Conservation (phyloP, 192 early-diverging fungal genomes). For the Coemansia sp. region DNA sequence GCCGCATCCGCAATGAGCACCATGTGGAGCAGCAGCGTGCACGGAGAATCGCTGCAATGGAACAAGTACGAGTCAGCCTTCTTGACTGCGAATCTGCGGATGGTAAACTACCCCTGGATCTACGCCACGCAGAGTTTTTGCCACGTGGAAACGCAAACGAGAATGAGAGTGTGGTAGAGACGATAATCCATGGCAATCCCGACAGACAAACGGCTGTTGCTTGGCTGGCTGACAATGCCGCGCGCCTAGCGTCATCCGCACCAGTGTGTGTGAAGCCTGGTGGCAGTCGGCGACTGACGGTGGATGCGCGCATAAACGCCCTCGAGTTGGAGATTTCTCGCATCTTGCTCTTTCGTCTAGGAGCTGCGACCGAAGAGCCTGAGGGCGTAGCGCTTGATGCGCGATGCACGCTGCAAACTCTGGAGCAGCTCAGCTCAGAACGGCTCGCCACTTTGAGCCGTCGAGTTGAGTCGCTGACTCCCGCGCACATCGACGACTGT, state of each 20-base stretch:
- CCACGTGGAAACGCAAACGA: background rate
- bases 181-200: background rate
- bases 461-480: slow-evolving; percentile 56
- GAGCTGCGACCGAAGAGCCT: background rate
- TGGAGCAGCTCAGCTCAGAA: slow-evolving; percentile 17
- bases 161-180: background rate
- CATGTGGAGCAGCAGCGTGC: slow-evolving; percentile 21
- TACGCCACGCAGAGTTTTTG: background rate
- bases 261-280: background rate
- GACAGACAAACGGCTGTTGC: background rate
- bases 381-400: background rate
- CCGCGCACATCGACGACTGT: slow-evolving; percentile 50
- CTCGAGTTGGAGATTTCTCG: slow-evolving; percentile 22
- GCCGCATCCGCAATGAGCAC: slow-evolving; percentile 13
- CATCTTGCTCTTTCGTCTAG: slow-evolving; percentile 22
- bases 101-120: slow-evolving; percentile 2
- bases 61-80: background rate
- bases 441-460: slow-evolving; percentile 47
- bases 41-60: slow-evolving; percentile 16
- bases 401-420: slow-evolving; percentile 4
- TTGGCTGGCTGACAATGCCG: background rate
- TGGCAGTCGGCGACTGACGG: background rate
- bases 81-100: background rate
- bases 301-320: slow-evolving; percentile 22
- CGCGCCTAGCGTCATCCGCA: background rate